Base-by-base conservation (phyloP, 108 stramenopile species). In the Pinguiococcus pyrenoidosus region DNA sequence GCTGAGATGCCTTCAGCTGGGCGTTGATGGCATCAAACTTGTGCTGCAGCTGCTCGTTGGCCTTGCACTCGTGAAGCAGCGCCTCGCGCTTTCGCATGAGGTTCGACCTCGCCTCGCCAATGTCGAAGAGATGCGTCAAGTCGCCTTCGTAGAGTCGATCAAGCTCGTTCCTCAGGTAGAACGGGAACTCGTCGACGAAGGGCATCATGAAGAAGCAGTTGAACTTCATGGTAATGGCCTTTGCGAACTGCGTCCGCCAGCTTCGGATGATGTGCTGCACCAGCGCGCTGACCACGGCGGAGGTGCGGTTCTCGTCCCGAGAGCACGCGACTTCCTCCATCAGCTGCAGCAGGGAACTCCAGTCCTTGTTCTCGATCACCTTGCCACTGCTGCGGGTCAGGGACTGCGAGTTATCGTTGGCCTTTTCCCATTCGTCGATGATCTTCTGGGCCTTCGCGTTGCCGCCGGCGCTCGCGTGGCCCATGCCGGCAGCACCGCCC, bases 141-240 rank as follows among this genome's bases (percentile, higher is more conserved):
- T 72, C 74, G 23, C 74, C 74, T 40, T 71, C 72, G 36, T 76
- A 82, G 18, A 77, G 48, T 41, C 69, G 73, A 46, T 82, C 79
- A 25, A 85, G 59, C 56, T 81, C 77, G 32, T 41, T 51, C 56
- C 46, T 48, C 20, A 88, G 63, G 50, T 68, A 83, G 38, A 69
- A 67, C 34, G 82, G 82, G 54, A 89, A 86, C 35, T 84, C 78
- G 58, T 86, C 81, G 2, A 86, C 75, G 54, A 89, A 86, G 3
- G 87, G 84, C 39, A 89, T 71, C 63, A 89, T 77, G 67, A 86
- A 89, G 69, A 73, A 89, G 64, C 83, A 89, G 64, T 89, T 89
- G 72, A 85, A 86, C 71, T 89, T 89, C 51, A 84, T 84, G 22
- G 75, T 79, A 8, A 84, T 81, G 22, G 68, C 76, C 51, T 69